Conservation (phyloP, 768 basidiomycete species). For the Hirschioporus abietinus region DNA sequence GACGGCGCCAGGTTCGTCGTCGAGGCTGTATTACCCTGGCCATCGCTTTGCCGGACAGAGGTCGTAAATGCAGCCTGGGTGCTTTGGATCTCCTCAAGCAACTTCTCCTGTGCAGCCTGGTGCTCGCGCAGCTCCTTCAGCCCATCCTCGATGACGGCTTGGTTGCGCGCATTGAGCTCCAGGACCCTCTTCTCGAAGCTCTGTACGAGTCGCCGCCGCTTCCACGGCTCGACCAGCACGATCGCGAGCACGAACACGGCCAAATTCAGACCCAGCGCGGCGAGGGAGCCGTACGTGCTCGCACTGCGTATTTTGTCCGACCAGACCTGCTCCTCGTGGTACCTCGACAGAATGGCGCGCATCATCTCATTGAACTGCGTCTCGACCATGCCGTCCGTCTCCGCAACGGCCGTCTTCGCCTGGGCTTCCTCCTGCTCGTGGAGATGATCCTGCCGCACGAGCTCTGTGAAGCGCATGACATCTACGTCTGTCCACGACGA, state of each 20-base stretch:
- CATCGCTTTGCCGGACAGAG: background rate
- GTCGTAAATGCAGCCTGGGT: background rate
- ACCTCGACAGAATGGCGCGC: constrained; percentile 82
- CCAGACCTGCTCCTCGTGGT: constrained; percentile 99
- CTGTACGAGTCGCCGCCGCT: constrained; percentile 77
- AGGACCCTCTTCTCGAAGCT: constrained; percentile 83
- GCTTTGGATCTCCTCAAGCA: constrained; percentile 20
- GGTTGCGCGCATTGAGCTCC: constrained; percentile 30
- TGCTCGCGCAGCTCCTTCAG: constrained; percentile 43
- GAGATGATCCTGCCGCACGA: constrained; percentile 87
- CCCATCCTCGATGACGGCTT: constrained; percentile 39
- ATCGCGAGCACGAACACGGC: constrained; percentile 88
- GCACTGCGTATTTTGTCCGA: constrained; percentile 96
- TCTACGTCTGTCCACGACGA: constrained; percentile 88
- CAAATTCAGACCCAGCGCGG: constrained; percentile 83
- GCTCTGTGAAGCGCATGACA: constrained; percentile 79
- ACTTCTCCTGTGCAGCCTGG: constrained; percentile 42
- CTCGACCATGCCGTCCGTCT: constrained; percentile 78
- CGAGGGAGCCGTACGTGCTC: constrained; percentile 88
- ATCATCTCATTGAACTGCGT: constrained; percentile 83
- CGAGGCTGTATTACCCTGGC: constrained; percentile 13
- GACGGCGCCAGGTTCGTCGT: constrained; percentile 10
- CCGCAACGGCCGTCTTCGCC: constrained; percentile 61
- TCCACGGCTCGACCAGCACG: constrained; percentile 93
- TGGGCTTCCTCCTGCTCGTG: constrained; percentile 74